A percentile compares a stretch with the other conserved stretches of the same genome.
phyloP scores from a whole-genome alignment of 371 early-diverging fungal species.

The Funneliformis caledonium region DNA sequence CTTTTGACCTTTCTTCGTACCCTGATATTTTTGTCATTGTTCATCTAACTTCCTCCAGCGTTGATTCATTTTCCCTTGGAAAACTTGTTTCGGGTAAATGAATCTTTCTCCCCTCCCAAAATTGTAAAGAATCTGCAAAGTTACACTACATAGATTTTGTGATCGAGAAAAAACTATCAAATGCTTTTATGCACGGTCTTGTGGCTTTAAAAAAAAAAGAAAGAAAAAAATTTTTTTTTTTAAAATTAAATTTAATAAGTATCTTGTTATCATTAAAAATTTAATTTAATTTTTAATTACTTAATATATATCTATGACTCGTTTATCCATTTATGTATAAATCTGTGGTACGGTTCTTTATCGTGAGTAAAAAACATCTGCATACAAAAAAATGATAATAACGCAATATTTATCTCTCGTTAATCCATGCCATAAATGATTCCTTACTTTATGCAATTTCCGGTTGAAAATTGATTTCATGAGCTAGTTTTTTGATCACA shows the following conservation, averaged over 20 bases:
- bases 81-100: not conserved
- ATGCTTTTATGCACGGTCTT: constrained; percentile 1
- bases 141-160: not conserved
- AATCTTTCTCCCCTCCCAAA: not conserved
- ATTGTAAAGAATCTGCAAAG: not conserved
- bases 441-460: not conserved
- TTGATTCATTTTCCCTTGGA: not conserved
- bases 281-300: too few relatives aligned
- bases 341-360: not conserved
- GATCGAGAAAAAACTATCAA: not conserved
- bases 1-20: not conserved
- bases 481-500: not conserved
- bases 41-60: not conserved
- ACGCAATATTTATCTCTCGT: not conserved
- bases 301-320: not conserved
- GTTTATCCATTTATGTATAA: not conserved
- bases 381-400: not conserved
- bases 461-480: not conserved
- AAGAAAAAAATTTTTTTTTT: not conserved
- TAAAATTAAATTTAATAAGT: not conserved
- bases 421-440: not conserved
- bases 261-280: too few relatives aligned
- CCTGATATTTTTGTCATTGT: not conserved
- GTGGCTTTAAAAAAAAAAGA: not conserved
- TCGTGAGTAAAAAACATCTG: not conserved